Evolutionary conservation across 129 eudicot genomes (phyloP).

Genomic region (Chrysanthemum lavandulifolium): DNA sequence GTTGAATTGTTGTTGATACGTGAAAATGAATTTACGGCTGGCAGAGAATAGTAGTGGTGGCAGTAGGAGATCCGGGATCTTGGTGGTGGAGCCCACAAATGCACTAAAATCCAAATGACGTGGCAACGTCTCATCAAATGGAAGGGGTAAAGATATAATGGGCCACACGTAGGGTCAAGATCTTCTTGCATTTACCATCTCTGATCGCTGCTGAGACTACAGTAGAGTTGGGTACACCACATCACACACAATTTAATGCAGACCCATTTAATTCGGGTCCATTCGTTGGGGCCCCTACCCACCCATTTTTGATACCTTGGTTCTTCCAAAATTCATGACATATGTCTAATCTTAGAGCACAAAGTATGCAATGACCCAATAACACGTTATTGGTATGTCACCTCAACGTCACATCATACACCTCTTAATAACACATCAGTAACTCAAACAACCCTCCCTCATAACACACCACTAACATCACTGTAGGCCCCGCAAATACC

Average conservation of each 20-base stretch:
- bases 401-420: too few species aligned
- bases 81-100: conserved; percentile 18
- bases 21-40: conserved; percentile 30
- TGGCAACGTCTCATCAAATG: conserved; percentile 25
- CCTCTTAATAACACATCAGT: too few species aligned
- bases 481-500: too few species aligned
- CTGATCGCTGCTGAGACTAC: conserved; percentile 31
- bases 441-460: too few species aligned
- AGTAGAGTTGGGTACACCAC: conserved; percentile 33
- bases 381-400: too few species aligned
- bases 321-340: neutral
- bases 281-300: conserved; percentile 9
- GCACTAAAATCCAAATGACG: conserved; percentile 39
- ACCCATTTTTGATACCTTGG: conserved; percentile 20
- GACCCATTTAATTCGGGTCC: conserved; percentile 16
- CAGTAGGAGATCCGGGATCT: conserved; percentile 44
- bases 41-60: conserved; percentile 28
- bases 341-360: too few species aligned
- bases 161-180: conserved; percentile 37
- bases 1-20: neutral
- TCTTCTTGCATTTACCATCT: conserved; percentile 33
- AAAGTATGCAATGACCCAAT: too few species aligned
- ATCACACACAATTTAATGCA: conserved; percentile 33
- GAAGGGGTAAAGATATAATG: neutral
- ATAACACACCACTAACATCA: too few species aligned